Evolutionary conservation across 441 rosid species (phyloP), one percentile per base, ranked within the genome.

Genomic region (Euphorbia celastroides): DNA sequence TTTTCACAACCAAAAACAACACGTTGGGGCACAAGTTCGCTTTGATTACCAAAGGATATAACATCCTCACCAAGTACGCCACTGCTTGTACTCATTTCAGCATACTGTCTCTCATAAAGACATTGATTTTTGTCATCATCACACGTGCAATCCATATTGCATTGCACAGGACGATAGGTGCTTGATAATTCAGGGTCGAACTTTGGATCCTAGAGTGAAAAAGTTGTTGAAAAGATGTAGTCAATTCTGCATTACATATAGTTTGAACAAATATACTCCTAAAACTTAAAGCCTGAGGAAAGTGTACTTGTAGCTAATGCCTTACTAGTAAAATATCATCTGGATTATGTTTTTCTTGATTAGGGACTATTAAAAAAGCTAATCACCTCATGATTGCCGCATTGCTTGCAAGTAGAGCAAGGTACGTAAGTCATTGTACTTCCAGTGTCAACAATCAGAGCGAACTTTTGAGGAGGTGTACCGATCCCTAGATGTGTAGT

Each of bases 391-490:
- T 93, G 99, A 16, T 62, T 77, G 64, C 99, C 99, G 70, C 99
- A 93, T 9, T 83, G 86, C 60, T 83, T 86, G 56, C 99, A 93
- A 57, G 81, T 74, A 14, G 93, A 78, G 72, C 97, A 93, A 26
- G 99, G 97, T 14, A 93, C 97, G 19, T 93, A 93, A 11, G 99
- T 93, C 23, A 89, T 96, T 57, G 92, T 89, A 65, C 97, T 93
- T 5, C 99, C 97, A 0, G 97, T 87, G 81, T 93, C 99, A 7
- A 93, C 99, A 44, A 91, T 93, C 10, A 93, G 88, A n/a, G 97
- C 93, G 72, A 93, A 93, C 72, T 54, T 82, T 78, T 93, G 99
- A 7, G 99, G 96, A 2, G 97, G 99, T 22, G 97, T 88, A 57
- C 97, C 97, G 80, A 93, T 91, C 93, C 86, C 88, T 7, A 93